phyloP scores from a whole-genome alignment of 2,329 filamentous ascomycete genomes.

The Fusarium camptoceras region DNA sequence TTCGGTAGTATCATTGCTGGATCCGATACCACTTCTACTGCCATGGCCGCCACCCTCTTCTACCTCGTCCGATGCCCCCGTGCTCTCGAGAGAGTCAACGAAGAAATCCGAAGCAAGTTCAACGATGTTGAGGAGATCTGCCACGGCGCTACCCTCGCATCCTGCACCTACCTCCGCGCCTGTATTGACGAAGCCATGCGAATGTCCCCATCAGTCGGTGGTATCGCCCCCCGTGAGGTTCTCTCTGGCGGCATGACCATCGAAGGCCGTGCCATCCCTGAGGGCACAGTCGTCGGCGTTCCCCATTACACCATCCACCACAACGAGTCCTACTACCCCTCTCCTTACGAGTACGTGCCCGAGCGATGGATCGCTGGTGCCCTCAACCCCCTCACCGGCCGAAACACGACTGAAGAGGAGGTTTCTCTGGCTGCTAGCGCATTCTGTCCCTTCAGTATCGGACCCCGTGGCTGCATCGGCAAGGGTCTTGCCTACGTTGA shows the following conservation, averaged over 20 bases:
- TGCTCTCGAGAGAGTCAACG: constrained; percentile 59
- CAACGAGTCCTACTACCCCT: constrained; percentile 70
- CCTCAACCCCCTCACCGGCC: constrained; percentile 52
- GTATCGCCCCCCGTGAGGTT: constrained; percentile 70
- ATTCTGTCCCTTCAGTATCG: constrained; percentile 80
- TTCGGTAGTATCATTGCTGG: constrained; percentile 73
- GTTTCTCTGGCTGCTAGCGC: constrained; percentile 70
- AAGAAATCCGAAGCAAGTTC: constrained; percentile 67
- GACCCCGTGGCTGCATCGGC: constrained; percentile 77
- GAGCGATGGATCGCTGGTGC: constrained; percentile 73
- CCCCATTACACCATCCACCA: constrained; percentile 78
- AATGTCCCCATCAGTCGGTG: constrained; percentile 70
- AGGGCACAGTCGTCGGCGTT: constrained; percentile 71
- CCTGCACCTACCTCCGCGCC: constrained; percentile 69
- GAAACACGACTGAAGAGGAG: constrained; percentile 61
- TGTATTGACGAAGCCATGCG: constrained; percentile 76
- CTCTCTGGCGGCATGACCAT: constrained; percentile 65
- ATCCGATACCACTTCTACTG: constrained; percentile 78
- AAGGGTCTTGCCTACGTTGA: constrained; percentile 77
- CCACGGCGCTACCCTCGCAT: constrained; percentile 61
- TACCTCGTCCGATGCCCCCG: constrained; percentile 67
- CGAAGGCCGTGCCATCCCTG: constrained; percentile 65
- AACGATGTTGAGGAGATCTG: constrained; percentile 65
- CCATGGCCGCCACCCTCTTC: constrained; percentile 72
- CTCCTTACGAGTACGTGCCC: constrained; percentile 68